Evolutionary conservation across 495 filamentous ascomycete species (phyloP).

Genomic region (Aspergillus olivimuriae): DNA sequence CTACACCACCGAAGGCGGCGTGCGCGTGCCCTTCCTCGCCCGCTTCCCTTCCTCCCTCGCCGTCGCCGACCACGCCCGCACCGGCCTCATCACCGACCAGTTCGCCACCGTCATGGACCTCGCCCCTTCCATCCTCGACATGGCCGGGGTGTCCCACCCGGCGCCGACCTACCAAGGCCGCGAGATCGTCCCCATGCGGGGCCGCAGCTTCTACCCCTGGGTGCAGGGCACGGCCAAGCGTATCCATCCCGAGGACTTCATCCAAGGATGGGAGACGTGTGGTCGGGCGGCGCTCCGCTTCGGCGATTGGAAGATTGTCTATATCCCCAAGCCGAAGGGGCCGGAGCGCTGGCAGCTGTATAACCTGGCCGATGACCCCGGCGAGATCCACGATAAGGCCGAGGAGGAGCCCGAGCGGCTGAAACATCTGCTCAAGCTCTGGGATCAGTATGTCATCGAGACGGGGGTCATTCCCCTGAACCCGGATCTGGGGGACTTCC

Average conservation of each 20-base stretch:
- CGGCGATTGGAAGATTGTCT: slow-evolving; percentile 45
- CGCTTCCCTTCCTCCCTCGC: slow-evolving; percentile 35
- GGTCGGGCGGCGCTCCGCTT: slow-evolving; percentile 39
- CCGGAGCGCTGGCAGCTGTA: slow-evolving; percentile 45
- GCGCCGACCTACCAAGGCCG: slow-evolving; percentile 50
- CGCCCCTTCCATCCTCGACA: slow-evolving; percentile 52
- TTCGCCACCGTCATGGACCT: slow-evolving; percentile 63
- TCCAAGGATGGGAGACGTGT: slow-evolving; percentile 43
- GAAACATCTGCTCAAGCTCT: slow-evolving; percentile 41
- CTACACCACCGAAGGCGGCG: slow-evolving; percentile 56
- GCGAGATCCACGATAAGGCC: slow-evolving; percentile 54
- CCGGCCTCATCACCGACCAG: slow-evolving; percentile 42
- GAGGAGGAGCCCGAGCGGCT: slow-evolving; percentile 52
- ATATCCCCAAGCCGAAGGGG: slow-evolving; percentile 43
- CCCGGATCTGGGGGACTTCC: slow-evolving; percentile 35
- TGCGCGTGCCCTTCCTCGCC: slow-evolving; percentile 52
- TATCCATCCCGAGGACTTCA: slow-evolving; percentile 44
- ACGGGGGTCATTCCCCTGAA: slow-evolving; percentile 48
- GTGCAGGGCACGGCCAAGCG: slow-evolving; percentile 22
- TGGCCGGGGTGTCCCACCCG: slow-evolving; percentile 55
- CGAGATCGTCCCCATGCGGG: slow-evolving; percentile 54
- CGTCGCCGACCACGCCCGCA: slow-evolving; percentile 13
- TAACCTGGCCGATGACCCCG: slow-evolving; percentile 35
- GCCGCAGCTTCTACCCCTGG: slow-evolving; percentile 42
- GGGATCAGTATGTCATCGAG: slow-evolving; percentile 56